Conservation (phyloP, 2,329 filamentous ascomycete species). For the Monilinia vaccinii-corymbosi region DNA sequence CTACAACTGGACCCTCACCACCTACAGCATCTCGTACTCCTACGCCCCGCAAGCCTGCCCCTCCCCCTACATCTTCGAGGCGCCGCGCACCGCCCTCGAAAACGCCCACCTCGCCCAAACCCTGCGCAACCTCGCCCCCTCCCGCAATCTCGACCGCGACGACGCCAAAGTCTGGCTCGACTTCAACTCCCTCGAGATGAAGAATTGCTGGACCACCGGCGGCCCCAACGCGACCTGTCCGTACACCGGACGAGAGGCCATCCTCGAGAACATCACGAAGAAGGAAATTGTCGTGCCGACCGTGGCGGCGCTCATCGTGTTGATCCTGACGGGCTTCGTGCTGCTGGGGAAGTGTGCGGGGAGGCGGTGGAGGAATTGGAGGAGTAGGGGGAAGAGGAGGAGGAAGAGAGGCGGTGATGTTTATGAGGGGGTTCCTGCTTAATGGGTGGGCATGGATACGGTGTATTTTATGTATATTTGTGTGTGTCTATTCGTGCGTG, state of each 20-base stretch:
- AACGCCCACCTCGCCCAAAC: conserved; percentile 44
- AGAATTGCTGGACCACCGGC: conserved; percentile 52
- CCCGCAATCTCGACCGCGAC: conserved; percentile 16
- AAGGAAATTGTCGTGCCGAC: conserved; percentile 42
- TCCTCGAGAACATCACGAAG: conserved; percentile 33
- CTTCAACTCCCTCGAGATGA: conserved; percentile 48
- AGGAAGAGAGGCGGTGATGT: conserved; percentile 35
- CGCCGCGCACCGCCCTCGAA: conserved; percentile 53
- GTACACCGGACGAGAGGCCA: conserved; percentile 34
- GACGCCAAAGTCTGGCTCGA: conserved; percentile 44
- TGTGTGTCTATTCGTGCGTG: background rate
- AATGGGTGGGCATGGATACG: conserved; percentile 1
- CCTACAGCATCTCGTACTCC: conserved; percentile 34
- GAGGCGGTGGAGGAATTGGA: conserved; percentile 43
- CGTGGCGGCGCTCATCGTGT: conserved; percentile 52
- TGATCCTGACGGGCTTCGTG: conserved; percentile 50
- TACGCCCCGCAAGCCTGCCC: conserved; percentile 40
- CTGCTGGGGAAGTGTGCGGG: conserved; percentile 56
- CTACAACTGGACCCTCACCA: conserved; percentile 48
- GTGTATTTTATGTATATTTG: background rate
- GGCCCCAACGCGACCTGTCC: conserved; percentile 48
- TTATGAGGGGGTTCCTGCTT: conserved; percentile 56
- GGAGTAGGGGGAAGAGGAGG: conserved; percentile 42
- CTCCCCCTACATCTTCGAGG: conserved; percentile 39
- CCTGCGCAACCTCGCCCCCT: conserved; percentile 1